Evolutionary conservation across 345 rosid species (phyloP).

Genomic region (Populus deltoides): DNA sequence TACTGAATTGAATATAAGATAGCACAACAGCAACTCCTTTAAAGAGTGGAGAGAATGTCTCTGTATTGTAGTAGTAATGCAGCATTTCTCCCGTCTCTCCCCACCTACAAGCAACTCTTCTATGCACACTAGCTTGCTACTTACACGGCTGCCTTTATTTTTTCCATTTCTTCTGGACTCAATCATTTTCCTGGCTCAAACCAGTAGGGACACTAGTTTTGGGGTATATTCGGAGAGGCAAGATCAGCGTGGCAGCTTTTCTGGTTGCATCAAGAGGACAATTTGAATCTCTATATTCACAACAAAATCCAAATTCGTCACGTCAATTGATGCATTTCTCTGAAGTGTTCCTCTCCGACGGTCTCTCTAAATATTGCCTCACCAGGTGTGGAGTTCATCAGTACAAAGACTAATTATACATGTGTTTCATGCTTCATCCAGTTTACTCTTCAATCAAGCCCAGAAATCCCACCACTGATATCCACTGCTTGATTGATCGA

Average conservation of each 20-base stretch:
- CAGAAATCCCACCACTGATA: slow-evolving; percentile 81
- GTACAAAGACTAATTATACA: slow-evolving; percentile 12
- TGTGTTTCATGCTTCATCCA: neutral
- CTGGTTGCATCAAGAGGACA: neutral
- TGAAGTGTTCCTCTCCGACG: neutral
- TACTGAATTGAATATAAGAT: neutral
- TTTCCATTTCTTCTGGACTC: neutral
- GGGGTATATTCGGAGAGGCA: neutral
- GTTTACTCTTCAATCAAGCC: slow-evolving; percentile 32
- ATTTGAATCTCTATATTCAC: neutral
- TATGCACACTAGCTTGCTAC: neutral
- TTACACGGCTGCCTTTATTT: neutral
- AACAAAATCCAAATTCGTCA: neutral
- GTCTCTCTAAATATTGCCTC: slow-evolving; percentile 1
- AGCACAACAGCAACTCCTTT: neutral
- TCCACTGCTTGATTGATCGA: slow-evolving; percentile 46
- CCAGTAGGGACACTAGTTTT: neutral
- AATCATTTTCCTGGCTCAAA: neutral
- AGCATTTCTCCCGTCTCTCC: neutral
- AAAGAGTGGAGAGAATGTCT: neutral
- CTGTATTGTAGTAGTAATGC: neutral
- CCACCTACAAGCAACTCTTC: neutral
- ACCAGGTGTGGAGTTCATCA: neutral
- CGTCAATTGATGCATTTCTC: neutral
- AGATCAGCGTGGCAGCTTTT: neutral